Base-by-base conservation (phyloP, 23 red algal species). In the Agarophyton chilense region DNA sequence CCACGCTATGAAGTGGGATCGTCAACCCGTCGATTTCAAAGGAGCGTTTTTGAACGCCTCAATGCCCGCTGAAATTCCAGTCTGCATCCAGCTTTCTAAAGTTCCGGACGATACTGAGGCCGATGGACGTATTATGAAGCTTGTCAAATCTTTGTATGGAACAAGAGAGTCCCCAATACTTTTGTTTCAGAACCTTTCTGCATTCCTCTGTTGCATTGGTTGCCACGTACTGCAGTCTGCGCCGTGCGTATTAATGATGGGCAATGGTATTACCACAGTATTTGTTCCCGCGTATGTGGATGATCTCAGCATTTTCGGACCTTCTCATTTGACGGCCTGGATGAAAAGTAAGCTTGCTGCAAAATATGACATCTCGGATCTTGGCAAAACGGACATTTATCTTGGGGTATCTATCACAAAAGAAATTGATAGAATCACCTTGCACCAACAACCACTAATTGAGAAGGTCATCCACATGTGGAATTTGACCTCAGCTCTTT, bases 271-370 rank as follows among this genome's bases (percentile, higher is more conserved):
- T 0, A 8, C 22, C 0, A 54, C 6, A 0, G 82, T 73, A 0
- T 55, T 87, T 35, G 44, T 87, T 51, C 49, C 53, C 0, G 82
- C 65, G 7, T 71, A 72, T 57, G 60, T 87, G 39, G 63, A 72
- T 87, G 60, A 73, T 4, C 0, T 87, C 45, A 73, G 62, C 43
- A 72, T 87, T 33, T 87, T 72, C 42, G 67, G 44, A 34, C 41
- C 26, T 21, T 18, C 19, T 19, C 1, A 87, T 41, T 44, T 54
- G 1, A 78, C 64, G 0, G 1, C 26, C 4, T 71, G 64, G 61
- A 49, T 72, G 13, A 87, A 87, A 49, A 25, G 8, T 2, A 10
- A 58, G 31, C 28, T 89, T 21, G 51, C 21, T 17, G 18, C 53
- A 55, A 29, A 87, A 5, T 70, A 53, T 56, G 82, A 73, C 4